phyloP scores from a whole-genome alignment of 2,329 filamentous ascomycete species.

The Fusarium compactum region DNA sequence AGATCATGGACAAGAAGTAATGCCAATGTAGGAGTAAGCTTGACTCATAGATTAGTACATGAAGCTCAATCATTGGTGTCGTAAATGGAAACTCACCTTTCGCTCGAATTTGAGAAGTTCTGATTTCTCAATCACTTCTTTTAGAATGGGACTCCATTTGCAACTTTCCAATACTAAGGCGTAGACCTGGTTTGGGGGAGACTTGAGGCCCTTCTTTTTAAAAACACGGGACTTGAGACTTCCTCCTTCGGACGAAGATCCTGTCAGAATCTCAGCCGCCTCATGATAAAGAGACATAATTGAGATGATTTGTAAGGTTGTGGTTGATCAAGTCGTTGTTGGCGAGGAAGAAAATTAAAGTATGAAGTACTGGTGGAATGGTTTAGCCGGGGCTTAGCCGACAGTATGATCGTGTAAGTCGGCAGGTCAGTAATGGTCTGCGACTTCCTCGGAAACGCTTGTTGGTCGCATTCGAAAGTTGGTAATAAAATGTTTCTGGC shows the following conservation, averaged over 20 bases:
- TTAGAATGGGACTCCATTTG: constrained; percentile 90
- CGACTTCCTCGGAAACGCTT: not conserved
- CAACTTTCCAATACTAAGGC: constrained; percentile 87
- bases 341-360: constrained; percentile 35
- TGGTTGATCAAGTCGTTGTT: not conserved
- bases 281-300: constrained; percentile 96
- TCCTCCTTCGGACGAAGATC: constrained; percentile 68
- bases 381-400: constrained; percentile 38
- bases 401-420: constrained; percentile 22
- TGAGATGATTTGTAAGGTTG: constrained; percentile 5
- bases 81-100: constrained; percentile 70
- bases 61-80: not conserved
- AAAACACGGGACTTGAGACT: constrained; percentile 91
- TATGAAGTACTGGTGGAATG: not conserved
- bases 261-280: constrained; percentile 78
- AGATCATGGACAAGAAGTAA: constrained; percentile 89
- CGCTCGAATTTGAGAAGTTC: constrained; percentile 82
- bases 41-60: not conserved
- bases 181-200: constrained; percentile 83
- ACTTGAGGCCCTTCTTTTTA: constrained; percentile 78
- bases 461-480: not conserved
- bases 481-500: not conserved
- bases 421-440: not conserved
- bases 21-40: constrained; percentile 85
- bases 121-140: constrained; percentile 88